Evolutionary conservation across 2,329 filamentous ascomycete species (phyloP).

Genomic region (Dothideomycetes sp.): DNA sequence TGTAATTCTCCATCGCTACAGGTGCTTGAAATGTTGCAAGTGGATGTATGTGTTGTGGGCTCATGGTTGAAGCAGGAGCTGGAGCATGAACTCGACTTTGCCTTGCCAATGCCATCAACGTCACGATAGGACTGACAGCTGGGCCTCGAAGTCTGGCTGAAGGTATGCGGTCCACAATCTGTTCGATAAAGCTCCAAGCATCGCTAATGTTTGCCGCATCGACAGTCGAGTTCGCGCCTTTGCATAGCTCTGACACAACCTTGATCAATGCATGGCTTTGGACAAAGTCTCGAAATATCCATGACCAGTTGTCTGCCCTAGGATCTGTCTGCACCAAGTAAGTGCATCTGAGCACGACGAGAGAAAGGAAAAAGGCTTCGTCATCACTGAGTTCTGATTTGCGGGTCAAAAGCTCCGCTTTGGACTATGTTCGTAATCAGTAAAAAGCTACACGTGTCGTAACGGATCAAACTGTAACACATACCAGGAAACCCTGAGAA

Average conservation of each 20-base stretch:
- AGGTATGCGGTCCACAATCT: background rate
- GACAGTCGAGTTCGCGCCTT: background rate
- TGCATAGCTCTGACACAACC: background rate
- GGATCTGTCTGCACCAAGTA: background rate
- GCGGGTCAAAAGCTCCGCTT: background rate
- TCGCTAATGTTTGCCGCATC: background rate
- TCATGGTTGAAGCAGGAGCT: background rate
- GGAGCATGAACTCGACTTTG: background rate
- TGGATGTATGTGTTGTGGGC: background rate
- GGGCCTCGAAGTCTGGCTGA: background rate
- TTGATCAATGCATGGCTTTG: background rate
- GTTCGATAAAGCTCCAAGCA: background rate
- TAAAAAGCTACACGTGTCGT: background rate
- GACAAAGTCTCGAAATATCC: background rate
- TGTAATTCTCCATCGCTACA: background rate
- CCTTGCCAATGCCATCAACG: background rate
- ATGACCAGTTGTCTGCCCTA: background rate
- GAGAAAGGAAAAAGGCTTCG: background rate
- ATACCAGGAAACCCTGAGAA: constrained; percentile 14
- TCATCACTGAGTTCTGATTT: background rate
- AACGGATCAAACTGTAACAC: constrained; percentile 2
- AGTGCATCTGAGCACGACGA: background rate
- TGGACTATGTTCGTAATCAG: background rate
- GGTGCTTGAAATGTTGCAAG: background rate
- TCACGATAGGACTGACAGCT: background rate